Percentiles rank a stretch among this genome's conserved stretches.
Conservation (phyloP, 2,329 filamentous ascomycete species). For the Hymenoscyphus infarciens region DNA sequence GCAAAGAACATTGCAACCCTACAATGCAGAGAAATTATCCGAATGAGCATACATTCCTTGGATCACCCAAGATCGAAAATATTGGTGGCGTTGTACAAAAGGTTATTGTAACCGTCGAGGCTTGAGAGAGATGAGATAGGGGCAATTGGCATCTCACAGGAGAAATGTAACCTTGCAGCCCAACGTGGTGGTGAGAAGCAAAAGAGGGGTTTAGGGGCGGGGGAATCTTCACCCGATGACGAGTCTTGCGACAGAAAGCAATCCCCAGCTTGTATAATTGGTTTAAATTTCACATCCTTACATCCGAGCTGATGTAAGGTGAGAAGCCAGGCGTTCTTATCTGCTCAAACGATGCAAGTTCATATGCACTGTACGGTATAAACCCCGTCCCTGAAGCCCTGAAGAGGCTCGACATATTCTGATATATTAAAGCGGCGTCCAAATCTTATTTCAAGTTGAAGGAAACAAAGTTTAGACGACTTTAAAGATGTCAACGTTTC, state of each 20-base stretch:
- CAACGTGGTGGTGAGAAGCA: not conserved
- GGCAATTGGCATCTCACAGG: not conserved
- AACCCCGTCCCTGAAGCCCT: not conserved
- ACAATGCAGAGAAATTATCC: conserved; percentile 6
- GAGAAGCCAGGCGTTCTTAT: not conserved
- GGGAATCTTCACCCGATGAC: conserved; percentile 16
- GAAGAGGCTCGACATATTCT: not conserved
- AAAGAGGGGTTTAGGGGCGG: conserved; percentile 10
- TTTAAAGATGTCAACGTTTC: not conserved
- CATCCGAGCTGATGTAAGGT: conserved; percentile 16
- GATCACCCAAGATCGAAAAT: conserved; percentile 18
- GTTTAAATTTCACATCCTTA: conserved; percentile 5
- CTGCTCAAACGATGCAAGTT: not conserved
- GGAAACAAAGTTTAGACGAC: not conserved
- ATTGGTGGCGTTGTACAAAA: conserved; percentile 24
- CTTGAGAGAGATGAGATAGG: not conserved
- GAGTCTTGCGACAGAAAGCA: conserved; percentile 17
- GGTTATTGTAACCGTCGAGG: conserved; percentile 8
- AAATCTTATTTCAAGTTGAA: not conserved
- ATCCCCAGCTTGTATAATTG: too few species aligned
- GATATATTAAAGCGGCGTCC: not conserved
- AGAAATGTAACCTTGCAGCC: conserved; percentile 3
- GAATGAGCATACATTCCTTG: conserved; percentile 11
- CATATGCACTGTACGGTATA: too few species aligned
- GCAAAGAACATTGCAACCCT: conserved; percentile 3